Percentiles rank a stretch among this genome's conserved stretches.
phyloP scores from a whole-genome alignment of 2,329 filamentous ascomycete genomes.

The Colletotrichum tropicicola region DNA sequence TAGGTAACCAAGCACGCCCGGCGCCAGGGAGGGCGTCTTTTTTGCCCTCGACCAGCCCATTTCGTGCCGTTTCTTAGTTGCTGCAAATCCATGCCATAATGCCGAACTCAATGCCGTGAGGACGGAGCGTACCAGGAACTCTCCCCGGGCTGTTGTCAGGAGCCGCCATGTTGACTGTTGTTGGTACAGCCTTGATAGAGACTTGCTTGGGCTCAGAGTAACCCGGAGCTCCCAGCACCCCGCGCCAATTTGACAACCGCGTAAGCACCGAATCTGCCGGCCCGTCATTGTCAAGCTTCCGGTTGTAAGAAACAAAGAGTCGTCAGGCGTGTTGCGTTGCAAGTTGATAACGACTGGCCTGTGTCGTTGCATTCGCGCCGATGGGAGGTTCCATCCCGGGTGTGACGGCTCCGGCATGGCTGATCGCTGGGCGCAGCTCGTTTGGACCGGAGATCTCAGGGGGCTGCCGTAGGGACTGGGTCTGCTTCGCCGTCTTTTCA shows the following conservation, averaged over 20 bases:
- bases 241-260: no score
- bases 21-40: not conserved
- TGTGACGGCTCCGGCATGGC: slow-evolving; percentile 19
- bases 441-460: not conserved
- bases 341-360: slow-evolving; percentile 4
- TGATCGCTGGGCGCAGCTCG: slow-evolving; percentile 24
- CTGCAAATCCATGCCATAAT: not conserved
- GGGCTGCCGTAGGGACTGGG: not conserved
- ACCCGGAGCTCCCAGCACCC: no score
- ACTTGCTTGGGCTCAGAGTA: no score
- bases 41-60: no score
- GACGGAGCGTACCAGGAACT: not conserved
- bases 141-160: no score
- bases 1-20: not conserved
- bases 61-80: not conserved
- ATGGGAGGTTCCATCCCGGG: slow-evolving; percentile 11
- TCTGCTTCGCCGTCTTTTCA: not conserved
- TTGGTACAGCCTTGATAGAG: no score
- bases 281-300: no score
- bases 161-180: no score
- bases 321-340: not conserved
- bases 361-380: slow-evolving; percentile 5
- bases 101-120: slow-evolving; percentile 1
- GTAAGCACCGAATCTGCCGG: no score
- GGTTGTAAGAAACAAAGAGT: not conserved